Conservation (phyloP, 2,329 filamentous ascomycete species). For the Beauveria bassiana region DNA sequence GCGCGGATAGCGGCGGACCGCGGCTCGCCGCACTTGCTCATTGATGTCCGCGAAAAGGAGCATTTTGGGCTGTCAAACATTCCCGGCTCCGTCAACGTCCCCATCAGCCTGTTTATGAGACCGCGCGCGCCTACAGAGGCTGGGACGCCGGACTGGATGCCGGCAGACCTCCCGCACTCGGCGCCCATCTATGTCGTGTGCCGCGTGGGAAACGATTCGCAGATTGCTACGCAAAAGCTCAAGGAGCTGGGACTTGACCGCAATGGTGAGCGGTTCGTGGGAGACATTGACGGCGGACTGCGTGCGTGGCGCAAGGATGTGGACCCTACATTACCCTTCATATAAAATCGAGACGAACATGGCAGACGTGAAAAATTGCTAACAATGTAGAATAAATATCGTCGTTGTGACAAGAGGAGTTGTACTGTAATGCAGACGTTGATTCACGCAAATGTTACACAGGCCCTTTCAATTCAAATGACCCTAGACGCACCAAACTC, state of each 20-base stretch:
- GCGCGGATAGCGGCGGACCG: slow-evolving; percentile 20
- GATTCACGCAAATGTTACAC: slow-evolving; percentile 7
- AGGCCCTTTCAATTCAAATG: slow-evolving; percentile 2
- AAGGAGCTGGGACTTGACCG: slow-evolving; percentile 50
- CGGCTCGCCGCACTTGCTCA: slow-evolving; percentile 43
- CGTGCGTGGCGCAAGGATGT: slow-evolving; percentile 64
- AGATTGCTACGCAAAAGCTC: slow-evolving; percentile 58
- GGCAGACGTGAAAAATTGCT: slow-evolving; percentile 1
- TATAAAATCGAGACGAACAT: slow-evolving; percentile 22
- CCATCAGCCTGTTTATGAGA: slow-evolving; percentile 47
- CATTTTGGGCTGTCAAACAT: slow-evolving; percentile 78
- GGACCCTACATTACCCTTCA: slow-evolving; percentile 49
- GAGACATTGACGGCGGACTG: slow-evolving; percentile 66
- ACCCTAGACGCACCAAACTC: slow-evolving; percentile 12
- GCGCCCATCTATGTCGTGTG: slow-evolving; percentile 65
- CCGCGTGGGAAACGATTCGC: slow-evolving; percentile 70
- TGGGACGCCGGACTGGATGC: slow-evolving; percentile 28
- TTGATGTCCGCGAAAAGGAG: slow-evolving; percentile 80
- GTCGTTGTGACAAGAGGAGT: slow-evolving; percentile 21
- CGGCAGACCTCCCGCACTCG: slow-evolving; percentile 28
- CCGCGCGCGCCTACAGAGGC: slow-evolving; percentile 16
- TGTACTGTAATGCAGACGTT: slow-evolving; percentile 16
- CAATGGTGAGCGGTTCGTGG: slow-evolving; percentile 48
- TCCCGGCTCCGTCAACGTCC: slow-evolving; percentile 67
- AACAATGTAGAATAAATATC: slow-evolving; percentile 7